Evolutionary conservation across 768 basidiomycete species (phyloP).

Genomic region (Suillus subalutaceus): DNA sequence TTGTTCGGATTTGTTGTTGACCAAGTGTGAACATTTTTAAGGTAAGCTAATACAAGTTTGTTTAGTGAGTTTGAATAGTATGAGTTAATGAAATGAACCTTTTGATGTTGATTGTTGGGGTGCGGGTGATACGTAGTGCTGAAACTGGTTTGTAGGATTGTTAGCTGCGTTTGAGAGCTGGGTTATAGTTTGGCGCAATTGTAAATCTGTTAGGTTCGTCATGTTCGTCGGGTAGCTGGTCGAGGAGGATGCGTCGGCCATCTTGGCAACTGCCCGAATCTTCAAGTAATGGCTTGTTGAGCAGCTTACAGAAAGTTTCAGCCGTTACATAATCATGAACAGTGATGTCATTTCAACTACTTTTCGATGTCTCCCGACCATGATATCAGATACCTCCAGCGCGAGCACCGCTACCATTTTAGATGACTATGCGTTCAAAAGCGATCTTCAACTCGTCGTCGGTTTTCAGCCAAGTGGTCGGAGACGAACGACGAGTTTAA

Average conservation of each 20-base stretch:
- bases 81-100: slow-evolving; percentile 20
- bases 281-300: no score
- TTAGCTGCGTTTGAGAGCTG: slow-evolving; percentile 48
- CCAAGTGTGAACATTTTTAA: slow-evolving; percentile 74
- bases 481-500: neutral
- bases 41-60: slow-evolving; percentile 46
- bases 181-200: slow-evolving; percentile 63
- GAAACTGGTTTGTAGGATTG: slow-evolving; percentile 33
- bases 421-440: neutral
- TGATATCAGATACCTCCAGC: no score
- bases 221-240: slow-evolving; percentile 38
- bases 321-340: no score
- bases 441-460: no score
- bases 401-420: no score
- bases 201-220: slow-evolving; percentile 58
- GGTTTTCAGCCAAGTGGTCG: no score
- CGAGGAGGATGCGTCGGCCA: slow-evolving; percentile 34
- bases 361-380: no score
- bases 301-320: no score
- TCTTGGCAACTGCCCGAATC: slow-evolving; percentile 10
- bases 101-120: slow-evolving; percentile 33
- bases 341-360: no score
- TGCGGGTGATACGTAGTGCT: slow-evolving; percentile 34
- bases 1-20: slow-evolving; percentile 58
- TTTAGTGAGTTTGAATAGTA: slow-evolving; percentile 8